Evolutionary conservation across 768 basidiomycete genomes (phyloP).

Genomic region (Podaxis carcinomalis): DNA sequence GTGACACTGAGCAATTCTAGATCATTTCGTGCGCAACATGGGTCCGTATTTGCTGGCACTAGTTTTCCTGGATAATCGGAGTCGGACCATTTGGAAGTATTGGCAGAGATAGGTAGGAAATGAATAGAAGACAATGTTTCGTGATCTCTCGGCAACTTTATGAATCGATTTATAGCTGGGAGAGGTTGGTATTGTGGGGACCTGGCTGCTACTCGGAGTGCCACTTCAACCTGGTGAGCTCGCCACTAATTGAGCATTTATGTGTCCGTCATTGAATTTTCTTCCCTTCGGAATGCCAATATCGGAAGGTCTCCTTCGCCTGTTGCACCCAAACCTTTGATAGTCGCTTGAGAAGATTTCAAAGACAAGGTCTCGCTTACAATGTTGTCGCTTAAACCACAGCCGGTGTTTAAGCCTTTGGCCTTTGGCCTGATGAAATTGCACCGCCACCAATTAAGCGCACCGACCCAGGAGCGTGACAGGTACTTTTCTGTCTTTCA

Average conservation of each 20-base stretch:
- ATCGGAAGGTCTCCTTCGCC: background rate
- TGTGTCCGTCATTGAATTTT: background rate
- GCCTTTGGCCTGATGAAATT: conserved; percentile 3
- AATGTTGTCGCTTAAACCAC: background rate
- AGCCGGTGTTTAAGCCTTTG: conserved; percentile 5
- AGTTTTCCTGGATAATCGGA: conserved; percentile 5
- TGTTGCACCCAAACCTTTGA: background rate
- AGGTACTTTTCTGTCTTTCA: background rate
- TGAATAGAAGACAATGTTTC: background rate
- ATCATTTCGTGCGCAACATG: background rate
- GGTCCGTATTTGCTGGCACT: background rate
- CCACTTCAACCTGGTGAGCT: background rate
- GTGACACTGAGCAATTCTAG: background rate
- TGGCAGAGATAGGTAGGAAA: conserved; percentile 1
- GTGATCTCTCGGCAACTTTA: background rate
- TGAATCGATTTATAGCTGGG: background rate
- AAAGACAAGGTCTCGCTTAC: background rate
- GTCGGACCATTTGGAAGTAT: background rate
- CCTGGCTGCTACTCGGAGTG: conserved; percentile 3
- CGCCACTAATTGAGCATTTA: background rate
- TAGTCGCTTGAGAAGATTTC: background rate
- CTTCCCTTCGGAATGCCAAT: background rate
- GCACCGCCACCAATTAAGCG: conserved; percentile 9
- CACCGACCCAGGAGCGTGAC: background rate
- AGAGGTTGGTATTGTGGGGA: background rate